Evolutionary conservation across 495 filamentous ascomycete genomes (phyloP), one percentile per base, ranked within the genome.

Genomic region (Lasiosphaeria hispida): DNA sequence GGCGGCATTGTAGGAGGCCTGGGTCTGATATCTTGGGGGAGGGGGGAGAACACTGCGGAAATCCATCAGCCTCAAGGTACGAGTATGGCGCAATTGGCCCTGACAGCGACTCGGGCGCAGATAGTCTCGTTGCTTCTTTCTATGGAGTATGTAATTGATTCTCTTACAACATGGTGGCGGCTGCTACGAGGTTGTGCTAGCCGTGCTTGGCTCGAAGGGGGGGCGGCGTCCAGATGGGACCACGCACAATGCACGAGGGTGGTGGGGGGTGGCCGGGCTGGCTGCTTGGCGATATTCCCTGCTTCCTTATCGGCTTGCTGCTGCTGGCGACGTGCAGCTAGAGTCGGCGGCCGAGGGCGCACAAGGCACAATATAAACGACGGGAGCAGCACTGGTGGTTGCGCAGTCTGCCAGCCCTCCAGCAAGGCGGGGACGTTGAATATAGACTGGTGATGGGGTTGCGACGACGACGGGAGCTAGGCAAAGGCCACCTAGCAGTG

Each of bases 11-110:
- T 89, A 87, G 53, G 82, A 79, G 66, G 80, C 74, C 61, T 82
- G 83, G 52, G 83, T 79, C 42, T 86, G 87, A 74, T 92, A 95
- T 71, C 89, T 83, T 55, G 91, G 90, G 53, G 91, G 91, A 48
- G 91, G 90, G 58, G 90, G 90, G 59, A 92, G 79, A 52, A 92
- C 88, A 72, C 89, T 93, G 69, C 8, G 39, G 41, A 57, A 53
- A 48, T 54, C 48, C 53, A 58, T 68, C 53, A 68, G 65, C 55
- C 48, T 42, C 43, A 45, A 23, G 14, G 43, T 11, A 17, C 23
- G 23, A 30, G 23, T 30, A 30, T 30, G 23, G 23, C 23, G 23
- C 23, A 30, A 30, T 30, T 30, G 23, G 23, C 23, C 23, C 23
- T 30, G 23, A 30, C 23, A 30, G 45, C n/a, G 18, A 45, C 43